Evolutionary conservation across 192 early-diverging fungal genomes (phyloP).

Genomic region (Entophlyctis helioformis): DNA sequence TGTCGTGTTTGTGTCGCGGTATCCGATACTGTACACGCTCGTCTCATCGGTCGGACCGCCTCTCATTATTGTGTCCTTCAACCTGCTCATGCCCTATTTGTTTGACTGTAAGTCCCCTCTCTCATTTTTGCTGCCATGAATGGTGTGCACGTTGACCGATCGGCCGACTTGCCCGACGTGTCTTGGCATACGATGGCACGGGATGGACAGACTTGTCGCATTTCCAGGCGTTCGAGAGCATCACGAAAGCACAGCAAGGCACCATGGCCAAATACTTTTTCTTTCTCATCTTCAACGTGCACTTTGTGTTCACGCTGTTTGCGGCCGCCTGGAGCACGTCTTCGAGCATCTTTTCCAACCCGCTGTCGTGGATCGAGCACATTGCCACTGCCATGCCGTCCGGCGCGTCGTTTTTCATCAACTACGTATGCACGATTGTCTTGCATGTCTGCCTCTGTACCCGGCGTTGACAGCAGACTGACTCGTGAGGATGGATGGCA

Average conservation of each 20-base stretch:
- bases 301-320: slow-evolving; percentile 32
- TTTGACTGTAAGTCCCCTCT: slow-evolving; percentile 23
- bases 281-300: slow-evolving; percentile 41
- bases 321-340: slow-evolving; percentile 7
- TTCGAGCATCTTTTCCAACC: slow-evolving; percentile 17
- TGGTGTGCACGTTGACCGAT: no score
- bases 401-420: slow-evolving; percentile 36
- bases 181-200: no score
- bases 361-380: slow-evolving; percentile 15
- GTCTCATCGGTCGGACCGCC: slow-evolving; percentile 26
- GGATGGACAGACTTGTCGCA: no score
- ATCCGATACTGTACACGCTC: no score
- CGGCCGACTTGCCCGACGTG: no score
- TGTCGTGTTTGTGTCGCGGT: no score
- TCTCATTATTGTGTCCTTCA: slow-evolving; percentile 13
- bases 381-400: slow-evolving; percentile 19
- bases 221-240: background rate
- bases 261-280: slow-evolving; percentile 33
- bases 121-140: no score
- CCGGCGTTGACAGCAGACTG: no score
- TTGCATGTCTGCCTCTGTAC: no score
- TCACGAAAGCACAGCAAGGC: slow-evolving; percentile 1
- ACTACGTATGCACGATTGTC: slow-evolving; percentile 13
- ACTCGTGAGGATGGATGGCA: background rate
- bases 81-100: slow-evolving; percentile 25